phyloP scores from a whole-genome alignment of 2,329 filamentous ascomycete genomes.

The Paraconiothyrium brasiliense region DNA sequence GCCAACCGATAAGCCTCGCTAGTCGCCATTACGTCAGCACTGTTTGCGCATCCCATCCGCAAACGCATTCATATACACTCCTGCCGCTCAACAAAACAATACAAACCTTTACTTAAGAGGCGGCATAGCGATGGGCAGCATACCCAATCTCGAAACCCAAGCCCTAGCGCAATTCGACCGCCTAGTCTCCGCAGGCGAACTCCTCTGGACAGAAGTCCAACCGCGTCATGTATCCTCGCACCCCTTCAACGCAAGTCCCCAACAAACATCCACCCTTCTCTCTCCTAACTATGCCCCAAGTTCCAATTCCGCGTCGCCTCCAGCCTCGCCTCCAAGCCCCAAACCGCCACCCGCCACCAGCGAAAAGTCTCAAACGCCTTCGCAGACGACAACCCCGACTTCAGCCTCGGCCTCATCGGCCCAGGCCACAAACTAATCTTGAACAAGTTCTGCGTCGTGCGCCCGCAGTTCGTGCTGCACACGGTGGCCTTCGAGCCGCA shows the following conservation, averaged over 20 bases:
- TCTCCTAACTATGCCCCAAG: background rate
- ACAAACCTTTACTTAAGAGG: background rate
- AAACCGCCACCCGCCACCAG: conserved; percentile 8
- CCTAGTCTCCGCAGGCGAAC: conserved; percentile 7
- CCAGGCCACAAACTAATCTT: conserved; percentile 13
- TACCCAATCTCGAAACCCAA: background rate
- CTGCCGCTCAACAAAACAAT: background rate
- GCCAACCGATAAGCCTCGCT: too few species aligned
- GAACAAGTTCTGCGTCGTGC: conserved; percentile 16
- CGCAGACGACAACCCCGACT: conserved; percentile 14
- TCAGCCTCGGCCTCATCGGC: conserved; percentile 11
- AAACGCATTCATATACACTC: background rate
- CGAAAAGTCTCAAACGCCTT: conserved; percentile 15
- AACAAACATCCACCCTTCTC: background rate
- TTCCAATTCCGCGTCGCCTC: conserved; percentile 16
- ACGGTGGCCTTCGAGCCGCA: conserved; percentile 17
- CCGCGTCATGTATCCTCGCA: conserved; percentile 12
- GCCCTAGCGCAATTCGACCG: conserved; percentile 14
- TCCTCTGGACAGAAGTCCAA: conserved; percentile 11
- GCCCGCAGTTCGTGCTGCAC: conserved; percentile 15
- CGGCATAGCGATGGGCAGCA: background rate
- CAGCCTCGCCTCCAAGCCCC: conserved; percentile 13
- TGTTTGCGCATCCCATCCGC: background rate
- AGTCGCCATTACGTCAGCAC: background rate
- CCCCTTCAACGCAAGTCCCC: conserved; percentile 13